Evolutionary conservation across 768 basidiomycete species (phyloP), one percentile per base, ranked within the genome.

Genomic region (Paxillus ammoniavirescens): DNA sequence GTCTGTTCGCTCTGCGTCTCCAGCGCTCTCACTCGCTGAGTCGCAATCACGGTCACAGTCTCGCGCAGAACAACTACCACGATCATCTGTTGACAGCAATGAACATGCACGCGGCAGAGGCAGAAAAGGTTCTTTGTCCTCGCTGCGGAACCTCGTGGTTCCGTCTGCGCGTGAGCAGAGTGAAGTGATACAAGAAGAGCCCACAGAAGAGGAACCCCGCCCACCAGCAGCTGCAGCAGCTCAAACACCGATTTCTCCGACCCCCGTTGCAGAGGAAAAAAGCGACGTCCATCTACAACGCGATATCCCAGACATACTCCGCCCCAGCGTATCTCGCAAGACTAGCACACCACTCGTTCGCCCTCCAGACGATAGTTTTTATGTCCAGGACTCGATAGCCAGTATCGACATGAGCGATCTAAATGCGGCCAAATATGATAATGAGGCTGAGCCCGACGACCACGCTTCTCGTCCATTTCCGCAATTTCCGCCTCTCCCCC

Each of bases 361-460:
- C 21, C 50, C 40, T 45, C 28, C 60, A 8, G 47, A 23, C 18
- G 47, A 54, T 37, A 52, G 46, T 33, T 43, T 28, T 5, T 44
- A 47, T 28, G 31, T 30, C 2, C 62, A 68, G 23, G 68, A 69
- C 38, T 68, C 64, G 38, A 62, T 69, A 47, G 60, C 67, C 6
- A 55, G 55, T 30, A 58, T 70, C 12, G 67, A 69, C 41, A 69
- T 68, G 57, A 70, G 68, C 59, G 68, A 69, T 46, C 55, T 69
- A 47, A 69, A 43, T 36, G 61, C 68, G 55, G 56, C 68, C 43
- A 70, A 60, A 43, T 62, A 55, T 26, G 67, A 68, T 37, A 53
- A 66, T 26, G 67, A 69, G 12, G 58, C 59, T 4, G 68, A 68
- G 28, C 59, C 35, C 4, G 66, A 68, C 3, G 60, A 64, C 23